Base-by-base conservation (phyloP, 345 rosid species). In the Gynandropsis gynandra region DNA sequence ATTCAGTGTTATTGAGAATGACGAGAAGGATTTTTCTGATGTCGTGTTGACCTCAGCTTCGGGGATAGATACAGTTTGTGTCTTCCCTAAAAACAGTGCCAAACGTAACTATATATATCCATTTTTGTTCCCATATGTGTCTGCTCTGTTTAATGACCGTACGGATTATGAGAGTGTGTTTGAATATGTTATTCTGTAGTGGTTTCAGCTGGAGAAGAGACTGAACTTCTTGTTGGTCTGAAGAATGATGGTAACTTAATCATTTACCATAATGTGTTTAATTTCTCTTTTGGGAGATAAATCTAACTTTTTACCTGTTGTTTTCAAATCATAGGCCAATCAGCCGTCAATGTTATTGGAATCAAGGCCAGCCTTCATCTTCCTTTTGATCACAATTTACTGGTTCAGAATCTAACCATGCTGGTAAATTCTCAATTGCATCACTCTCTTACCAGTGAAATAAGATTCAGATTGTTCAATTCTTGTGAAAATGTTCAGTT, bases 301-400 rank as follows among this genome's bases (percentile, higher is more conserved):
- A 34, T 50, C 15, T 36, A 42, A 34, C 5, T 52, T 39, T 41
- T 2, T 24, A 24, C 29, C 19, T 36, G 15, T 46, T 59, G 67
- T 57, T 11, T n/a, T 15, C 41, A 36, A 43, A 59, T 65, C 47
- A 62, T 69, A 92, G 98, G 80, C 41, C 87, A 80, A 48, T 77
- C 81, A 1, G 62, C 58, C 43, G 16, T 87, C 46, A 75, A 76
- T 61, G 68, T 84, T 6, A 64, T 87, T 57, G 95, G 83, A 2
- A 64, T 85, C 50, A 80, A 68, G 74, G 98, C 84, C 31, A 82
- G 85, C 64, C 66, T 92, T 66, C 93, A 92, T 76, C 83, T 87
- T 59, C 79, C 89, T 46, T 79, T 65, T 59, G 82, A 87, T 75
- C 96, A 85, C 43, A 51, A 47, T 4, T 21, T 76, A 15, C 66